Percentiles rank a stretch among this genome's conserved stretches.
Conservation (phyloP, 352 stramenopile genomes). For the Thalassiosira gravida region DNA sequence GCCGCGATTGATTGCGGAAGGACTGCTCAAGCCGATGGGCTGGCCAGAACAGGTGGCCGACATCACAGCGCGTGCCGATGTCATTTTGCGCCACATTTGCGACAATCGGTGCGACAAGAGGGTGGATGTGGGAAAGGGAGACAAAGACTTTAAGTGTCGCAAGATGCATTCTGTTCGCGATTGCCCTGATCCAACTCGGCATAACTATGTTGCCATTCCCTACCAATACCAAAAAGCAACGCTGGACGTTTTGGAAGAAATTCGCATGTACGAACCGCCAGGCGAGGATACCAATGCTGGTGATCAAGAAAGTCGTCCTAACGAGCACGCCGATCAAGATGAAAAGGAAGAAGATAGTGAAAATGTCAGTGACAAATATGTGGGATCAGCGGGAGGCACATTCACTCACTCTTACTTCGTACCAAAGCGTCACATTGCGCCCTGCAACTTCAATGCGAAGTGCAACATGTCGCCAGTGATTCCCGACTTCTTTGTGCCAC, state of each 20-base stretch:
- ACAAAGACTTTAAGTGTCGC: slow-evolving; percentile 17
- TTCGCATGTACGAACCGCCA: background rate
- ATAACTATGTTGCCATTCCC: background rate
- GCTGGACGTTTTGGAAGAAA: slow-evolving; percentile 17
- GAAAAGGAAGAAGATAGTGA: background rate
- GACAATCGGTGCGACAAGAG: slow-evolving; percentile 4
- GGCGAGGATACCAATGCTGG: background rate
- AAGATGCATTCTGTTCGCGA: slow-evolving; percentile 19
- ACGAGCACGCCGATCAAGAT: background rate
- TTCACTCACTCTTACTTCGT: slow-evolving; percentile 24
- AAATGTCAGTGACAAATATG: slow-evolving; percentile 4
- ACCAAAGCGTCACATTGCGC: slow-evolving; percentile 31
- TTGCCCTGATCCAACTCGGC: slow-evolving; percentile 14
- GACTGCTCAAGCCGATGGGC: slow-evolving; percentile 10
- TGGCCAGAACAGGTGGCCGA: background rate
- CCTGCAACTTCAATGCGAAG: slow-evolving; percentile 27
- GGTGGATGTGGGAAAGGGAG: background rate
- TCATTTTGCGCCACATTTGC: slow-evolving; percentile 9
- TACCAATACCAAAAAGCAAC: background rate
- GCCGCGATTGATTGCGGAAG: slow-evolving; percentile 13
- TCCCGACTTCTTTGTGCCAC: slow-evolving; percentile 12
- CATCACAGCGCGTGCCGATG: background rate
- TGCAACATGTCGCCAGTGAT: slow-evolving; percentile 41
- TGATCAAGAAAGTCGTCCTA: background rate
- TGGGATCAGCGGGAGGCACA: background rate